Base-by-base conservation (phyloP, 164 flowering plant genomes). In the Warburgia ugandensis region DNA sequence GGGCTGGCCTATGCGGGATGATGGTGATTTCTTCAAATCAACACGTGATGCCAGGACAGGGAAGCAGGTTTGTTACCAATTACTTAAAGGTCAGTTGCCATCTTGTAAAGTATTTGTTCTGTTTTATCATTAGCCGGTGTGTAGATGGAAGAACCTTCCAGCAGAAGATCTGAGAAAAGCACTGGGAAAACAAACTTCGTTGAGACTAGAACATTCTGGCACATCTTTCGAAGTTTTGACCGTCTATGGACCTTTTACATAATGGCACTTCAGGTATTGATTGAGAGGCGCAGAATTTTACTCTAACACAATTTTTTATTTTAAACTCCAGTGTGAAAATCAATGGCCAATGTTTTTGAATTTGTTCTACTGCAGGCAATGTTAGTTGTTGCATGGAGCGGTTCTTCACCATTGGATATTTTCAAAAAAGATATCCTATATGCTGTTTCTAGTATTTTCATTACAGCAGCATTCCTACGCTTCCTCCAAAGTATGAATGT, bases 1-100 rank as follows among this genome's bases (percentile, higher is more conserved):
- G 71, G 99, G 99, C 21, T 94, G 99, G 99, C 99, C 99, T 1
- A 89, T 94, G 97, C 90, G 96, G 43, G 95, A 83, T 65, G 99
- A 89, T 75, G 95, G 88, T 43, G 80, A 79, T 43, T 89, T 94
- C 68, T 94, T 94, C 60, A 89, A 77, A 67, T 78, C 95, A 66
- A 81, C 92, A 19, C 74, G 69, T 56, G 79, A 70, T 43, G 40
- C 31, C 3, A 52, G 50, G 49, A n/a, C 49, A 29, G 33, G 42
- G 52, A 54, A 59, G 29, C 73, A 75, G 78, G 94, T 83, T 52
- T 5, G 16, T 4, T n/a, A 29, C 36, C 6, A 11, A 41, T 41
- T 29, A 41, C 17, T 23, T 46, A 43, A 11, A 37, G 35, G 30
- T 38, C 42, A 31, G 39, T 60, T 14, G 28, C 29, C 23, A 5